These are phyloP conservation scores for Xylaria curta DNA, from an alignment of 495 filamentous ascomycete genomes.

Conservation along the genomic window DNA sequence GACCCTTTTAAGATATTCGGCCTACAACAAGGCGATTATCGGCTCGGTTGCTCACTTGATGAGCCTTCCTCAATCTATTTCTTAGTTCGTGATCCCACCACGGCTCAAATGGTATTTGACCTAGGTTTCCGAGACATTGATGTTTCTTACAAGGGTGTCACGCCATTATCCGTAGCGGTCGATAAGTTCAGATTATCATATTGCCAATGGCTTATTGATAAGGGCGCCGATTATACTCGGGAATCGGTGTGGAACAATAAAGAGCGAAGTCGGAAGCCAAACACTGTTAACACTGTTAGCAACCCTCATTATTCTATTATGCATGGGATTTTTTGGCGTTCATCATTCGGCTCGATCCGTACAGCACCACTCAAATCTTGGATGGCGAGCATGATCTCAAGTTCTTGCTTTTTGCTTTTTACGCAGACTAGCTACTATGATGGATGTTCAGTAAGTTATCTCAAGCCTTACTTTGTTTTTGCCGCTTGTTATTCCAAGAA, in stretches of 20 bases:
- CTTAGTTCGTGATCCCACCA: too few relatives aligned
- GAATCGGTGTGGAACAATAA: background rate
- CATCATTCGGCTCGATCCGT: background rate
- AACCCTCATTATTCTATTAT: background rate
- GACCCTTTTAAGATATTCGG: constrained; percentile 7
- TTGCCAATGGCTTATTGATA: background rate
- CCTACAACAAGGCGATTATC: background rate
- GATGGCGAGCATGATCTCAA: background rate
- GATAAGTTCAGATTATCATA: background rate
- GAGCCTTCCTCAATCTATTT: background rate
- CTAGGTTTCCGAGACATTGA: constrained; percentile 11
- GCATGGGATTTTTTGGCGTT: background rate
- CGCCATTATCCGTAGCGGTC: background rate
- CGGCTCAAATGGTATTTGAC: background rate
- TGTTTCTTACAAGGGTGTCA: background rate
- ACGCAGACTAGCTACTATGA: background rate
- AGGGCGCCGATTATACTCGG: constrained; percentile 5
- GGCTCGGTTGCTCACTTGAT: background rate
- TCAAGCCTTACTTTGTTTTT: background rate
- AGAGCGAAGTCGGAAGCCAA: background rate
- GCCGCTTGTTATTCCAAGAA: background rate
- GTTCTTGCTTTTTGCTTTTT: background rate
- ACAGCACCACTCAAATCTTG: background rate
- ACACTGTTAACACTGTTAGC: background rate
- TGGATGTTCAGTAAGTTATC: constrained; percentile 11